These are phyloP conservation scores for Bodo saltans DNA, from an alignment of 78 protist species.

Conservation along the genomic window DNA sequence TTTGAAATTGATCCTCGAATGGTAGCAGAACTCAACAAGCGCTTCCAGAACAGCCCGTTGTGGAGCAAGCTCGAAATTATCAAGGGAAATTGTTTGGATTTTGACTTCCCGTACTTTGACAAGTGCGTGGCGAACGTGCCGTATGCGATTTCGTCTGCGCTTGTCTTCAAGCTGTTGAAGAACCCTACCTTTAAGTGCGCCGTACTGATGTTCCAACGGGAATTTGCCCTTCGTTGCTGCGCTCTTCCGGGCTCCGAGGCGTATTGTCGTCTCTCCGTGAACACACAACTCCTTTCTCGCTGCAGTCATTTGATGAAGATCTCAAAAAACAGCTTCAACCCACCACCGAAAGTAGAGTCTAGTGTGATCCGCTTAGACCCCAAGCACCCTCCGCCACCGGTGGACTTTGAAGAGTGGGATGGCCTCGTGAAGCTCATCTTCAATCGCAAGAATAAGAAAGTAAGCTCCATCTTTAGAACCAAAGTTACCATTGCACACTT, in stretches of 20 bases:
- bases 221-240: constrained; percentile 92
- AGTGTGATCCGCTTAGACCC: constrained; percentile 93
- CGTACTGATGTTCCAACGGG: constrained; percentile 95
- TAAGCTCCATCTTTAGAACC: constrained; percentile 74
- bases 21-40: constrained; percentile 96
- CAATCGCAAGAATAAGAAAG: constrained; percentile 92
- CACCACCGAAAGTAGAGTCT: constrained; percentile 99
- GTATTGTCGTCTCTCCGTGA: constrained; percentile 96
- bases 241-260: constrained; percentile 92
- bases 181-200: constrained; percentile 89
- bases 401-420: constrained; percentile 96
- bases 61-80: constrained; percentile 61
- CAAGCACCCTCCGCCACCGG: constrained; percentile 87
- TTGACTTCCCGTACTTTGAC: constrained; percentile 90
- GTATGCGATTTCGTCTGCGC: constrained; percentile 95
- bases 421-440: constrained; percentile 88
- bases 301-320: constrained; percentile 85
- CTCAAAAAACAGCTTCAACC: constrained; percentile 82
- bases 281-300: constrained; percentile 79
- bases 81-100: constrained; percentile 82
- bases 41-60: constrained; percentile 72
- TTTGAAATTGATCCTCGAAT: constrained; percentile 97
- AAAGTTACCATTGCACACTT: constrained; percentile 49
- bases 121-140: constrained; percentile 97
- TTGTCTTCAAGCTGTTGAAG: constrained; percentile 89